Conservation (phyloP, 2,329 filamentous ascomycete species). For the Aureobasidium sp. region DNA sequence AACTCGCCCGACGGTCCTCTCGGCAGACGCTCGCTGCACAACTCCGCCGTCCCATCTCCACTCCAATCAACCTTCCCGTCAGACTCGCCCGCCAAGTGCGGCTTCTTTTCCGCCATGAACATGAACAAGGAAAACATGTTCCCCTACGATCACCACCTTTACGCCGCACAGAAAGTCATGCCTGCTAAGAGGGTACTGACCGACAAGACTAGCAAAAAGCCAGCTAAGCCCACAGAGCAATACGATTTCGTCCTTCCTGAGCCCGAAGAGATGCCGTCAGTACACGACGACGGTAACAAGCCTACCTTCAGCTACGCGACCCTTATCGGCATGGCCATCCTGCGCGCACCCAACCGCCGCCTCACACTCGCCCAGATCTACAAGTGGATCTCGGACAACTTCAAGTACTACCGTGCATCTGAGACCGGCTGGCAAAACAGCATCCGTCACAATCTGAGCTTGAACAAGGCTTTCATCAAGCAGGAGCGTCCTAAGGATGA, state of each 20-base stretch:
- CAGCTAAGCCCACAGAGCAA: constrained; percentile 50
- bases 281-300: constrained; percentile 82
- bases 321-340: constrained; percentile 93
- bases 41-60: constrained; percentile 61
- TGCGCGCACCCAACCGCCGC: constrained; percentile 73
- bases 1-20: constrained; percentile 56
- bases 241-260: constrained; percentile 53
- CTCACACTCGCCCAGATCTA: constrained; percentile 93
- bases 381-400: constrained; percentile 98
- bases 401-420: constrained; percentile 74
- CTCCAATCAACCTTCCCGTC: constrained; percentile 48
- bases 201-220: constrained; percentile 70
- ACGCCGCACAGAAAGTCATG: constrained; percentile 25
- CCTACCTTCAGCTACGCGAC: constrained; percentile 89
- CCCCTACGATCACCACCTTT: constrained; percentile 30
- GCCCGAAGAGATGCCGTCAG: constrained; percentile 69
- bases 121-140: constrained; percentile 48
- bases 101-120: constrained; percentile 42
- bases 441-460: constrained; percentile 92
- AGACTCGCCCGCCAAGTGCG: constrained; percentile 63
- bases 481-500: constrained; percentile 95
- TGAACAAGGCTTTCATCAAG: constrained; percentile 96
- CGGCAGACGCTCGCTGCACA: constrained; percentile 51
- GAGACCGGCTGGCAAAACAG: constrained; percentile 98
- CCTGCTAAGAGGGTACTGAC: constrained; percentile 55